These are phyloP conservation scores for Nakaseomyces glabratus DNA, from an alignment of 1,139 yeast species.

Conservation along the genomic window DNA sequence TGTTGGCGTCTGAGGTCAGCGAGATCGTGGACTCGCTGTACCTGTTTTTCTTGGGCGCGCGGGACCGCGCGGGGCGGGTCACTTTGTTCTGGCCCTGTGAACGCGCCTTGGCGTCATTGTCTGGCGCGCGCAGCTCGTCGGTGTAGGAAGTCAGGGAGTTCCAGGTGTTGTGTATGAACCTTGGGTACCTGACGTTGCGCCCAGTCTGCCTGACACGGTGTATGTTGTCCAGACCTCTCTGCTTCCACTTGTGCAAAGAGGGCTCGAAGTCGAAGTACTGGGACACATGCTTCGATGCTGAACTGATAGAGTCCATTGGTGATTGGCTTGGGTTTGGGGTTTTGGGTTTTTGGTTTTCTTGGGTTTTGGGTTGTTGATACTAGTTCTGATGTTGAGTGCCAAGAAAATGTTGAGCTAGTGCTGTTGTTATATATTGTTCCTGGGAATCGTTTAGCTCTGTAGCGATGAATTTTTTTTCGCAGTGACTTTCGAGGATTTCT, in stretches of 20 bases:
- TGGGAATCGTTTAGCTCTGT: too few relatives aligned
- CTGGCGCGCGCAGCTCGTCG: neutral
- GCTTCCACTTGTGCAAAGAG: constrained; percentile 11
- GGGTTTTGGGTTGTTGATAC: too few relatives aligned
- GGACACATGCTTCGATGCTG: too few relatives aligned
- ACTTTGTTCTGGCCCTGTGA: neutral
- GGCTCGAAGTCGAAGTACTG: neutral
- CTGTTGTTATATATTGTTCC: too few relatives aligned
- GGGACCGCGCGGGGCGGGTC: neutral
- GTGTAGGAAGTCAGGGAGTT: neutral
- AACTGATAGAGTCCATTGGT: too few relatives aligned
- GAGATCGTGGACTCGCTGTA: constrained; percentile 1
- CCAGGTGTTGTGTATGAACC: constrained; percentile 2
- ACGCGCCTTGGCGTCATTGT: neutral
- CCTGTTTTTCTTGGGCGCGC: neutral
- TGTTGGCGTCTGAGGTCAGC: constrained; percentile 6
- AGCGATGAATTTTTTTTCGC: too few relatives aligned
- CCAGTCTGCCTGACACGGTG: constrained; percentile 14
- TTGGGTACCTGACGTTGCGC: constrained; percentile 8
- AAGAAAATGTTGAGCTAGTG: too few relatives aligned
- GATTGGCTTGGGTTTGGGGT: too few relatives aligned
- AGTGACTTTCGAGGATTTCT: too few relatives aligned
- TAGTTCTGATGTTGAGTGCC: too few relatives aligned
- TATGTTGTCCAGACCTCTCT: constrained; percentile 13
- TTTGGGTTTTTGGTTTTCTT: too few relatives aligned